These are phyloP conservation scores for Hsuehochloa calcarea DNA, from an alignment of 176 grass and related monocot genomes.

Conservation along the genomic window DNA sequence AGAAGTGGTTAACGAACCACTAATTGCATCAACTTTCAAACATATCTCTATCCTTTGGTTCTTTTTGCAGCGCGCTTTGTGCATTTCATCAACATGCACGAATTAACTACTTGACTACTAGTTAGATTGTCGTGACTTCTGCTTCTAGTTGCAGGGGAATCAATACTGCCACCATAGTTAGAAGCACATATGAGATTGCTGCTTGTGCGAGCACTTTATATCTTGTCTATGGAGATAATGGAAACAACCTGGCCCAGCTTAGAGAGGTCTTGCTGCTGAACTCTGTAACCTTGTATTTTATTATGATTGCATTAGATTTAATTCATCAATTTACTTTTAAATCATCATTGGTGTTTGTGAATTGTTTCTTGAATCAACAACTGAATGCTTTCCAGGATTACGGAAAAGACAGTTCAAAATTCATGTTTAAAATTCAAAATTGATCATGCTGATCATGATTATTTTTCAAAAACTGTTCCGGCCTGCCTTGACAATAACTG, in stretches of 20 bases:
- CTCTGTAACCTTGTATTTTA: not conserved
- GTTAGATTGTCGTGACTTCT: not conserved
- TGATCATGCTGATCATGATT: too few species aligned
- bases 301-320: not conserved
- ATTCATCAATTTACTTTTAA: too few species aligned
- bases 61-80: not conserved
- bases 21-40: not conserved
- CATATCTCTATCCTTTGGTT: not conserved
- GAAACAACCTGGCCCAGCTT: conserved; percentile 29
- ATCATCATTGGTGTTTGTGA: too few species aligned
- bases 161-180: conserved; percentile 30
- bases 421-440: too few species aligned
- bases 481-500: too few species aligned
- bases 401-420: too few species aligned
- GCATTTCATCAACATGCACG: not conserved
- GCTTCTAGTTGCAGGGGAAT: conserved; percentile 16
- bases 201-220: conserved; percentile 22
- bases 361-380: not conserved
- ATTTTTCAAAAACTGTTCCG: too few species aligned
- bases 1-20: conserved; percentile 5
- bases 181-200: conserved; percentile 41
- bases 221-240: conserved; percentile 39
- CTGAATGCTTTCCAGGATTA: not conserved
- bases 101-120: not conserved
- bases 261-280: conserved; percentile 24